Evolutionary conservation across 768 basidiomycete genomes (phyloP).

Genomic region (Tylopilus sp.): DNA sequence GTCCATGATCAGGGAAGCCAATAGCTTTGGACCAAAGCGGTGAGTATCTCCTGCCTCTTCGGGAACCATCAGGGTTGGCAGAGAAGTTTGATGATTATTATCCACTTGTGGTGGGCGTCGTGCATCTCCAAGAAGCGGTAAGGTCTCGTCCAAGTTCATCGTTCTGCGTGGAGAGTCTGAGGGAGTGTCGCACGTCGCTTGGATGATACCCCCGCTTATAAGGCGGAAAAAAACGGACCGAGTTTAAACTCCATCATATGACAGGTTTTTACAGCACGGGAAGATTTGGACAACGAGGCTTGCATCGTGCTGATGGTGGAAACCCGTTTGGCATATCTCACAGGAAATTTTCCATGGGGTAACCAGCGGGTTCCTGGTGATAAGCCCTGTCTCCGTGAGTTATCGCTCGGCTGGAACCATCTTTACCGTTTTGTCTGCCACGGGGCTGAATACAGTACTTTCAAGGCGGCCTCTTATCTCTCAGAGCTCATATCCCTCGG

Average conservation of each 20-base stretch:
- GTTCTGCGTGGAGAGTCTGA: conserved; percentile 13
- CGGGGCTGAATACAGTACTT: conserved; percentile 44
- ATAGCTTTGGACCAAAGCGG: conserved; percentile 32
- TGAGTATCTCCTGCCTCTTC: conserved; percentile 29
- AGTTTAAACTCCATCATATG: conserved; percentile 4
- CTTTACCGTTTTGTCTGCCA: conserved; percentile 31
- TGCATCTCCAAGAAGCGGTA: conserved; percentile 29
- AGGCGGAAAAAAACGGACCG: conserved; percentile 4
- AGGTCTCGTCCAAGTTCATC: conserved; percentile 26
- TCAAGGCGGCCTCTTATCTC: conserved; percentile 12
- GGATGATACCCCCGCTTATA: conserved; percentile 25
- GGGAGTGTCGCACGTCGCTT: too few relatives aligned
- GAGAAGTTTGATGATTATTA: conserved; percentile 5
- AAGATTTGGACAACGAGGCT: conserved; percentile 20
- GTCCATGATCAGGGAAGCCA: conserved; percentile 49
- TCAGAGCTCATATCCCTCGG: conserved; percentile 13
- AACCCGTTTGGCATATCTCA: conserved; percentile 1
- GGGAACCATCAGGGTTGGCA: conserved; percentile 15
- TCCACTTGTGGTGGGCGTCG: conserved; percentile 1
- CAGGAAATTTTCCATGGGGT: conserved; percentile 6
- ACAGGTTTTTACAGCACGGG: conserved; percentile 2
- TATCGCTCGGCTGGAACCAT: conserved; percentile 3
- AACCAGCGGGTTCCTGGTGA: conserved; percentile 1
- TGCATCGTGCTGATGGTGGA: conserved; percentile 28
- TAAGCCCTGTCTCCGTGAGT: conserved; percentile 6